phyloP scores from a whole-genome alignment of 2,329 filamentous ascomycete species.

The Coleophoma cylindrospora region DNA sequence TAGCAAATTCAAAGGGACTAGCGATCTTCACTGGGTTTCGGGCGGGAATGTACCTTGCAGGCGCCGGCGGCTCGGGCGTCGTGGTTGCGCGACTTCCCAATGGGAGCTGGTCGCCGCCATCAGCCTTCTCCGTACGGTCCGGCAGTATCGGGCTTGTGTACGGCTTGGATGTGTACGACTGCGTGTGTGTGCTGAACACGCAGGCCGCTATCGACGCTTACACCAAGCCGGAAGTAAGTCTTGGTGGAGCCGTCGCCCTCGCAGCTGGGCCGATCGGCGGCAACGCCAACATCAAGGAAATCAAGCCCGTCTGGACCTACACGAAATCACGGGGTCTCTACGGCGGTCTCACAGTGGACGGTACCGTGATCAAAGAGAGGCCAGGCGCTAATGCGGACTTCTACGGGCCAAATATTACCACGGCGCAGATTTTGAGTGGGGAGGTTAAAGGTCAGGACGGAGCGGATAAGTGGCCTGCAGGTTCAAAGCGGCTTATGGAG shows the following conservation, averaged over 20 bases:
- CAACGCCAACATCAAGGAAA: conserved; percentile 15
- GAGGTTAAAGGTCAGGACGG: background rate
- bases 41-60: conserved; percentile 36
- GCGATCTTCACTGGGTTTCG: conserved; percentile 71
- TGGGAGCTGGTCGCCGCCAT: conserved; percentile 73
- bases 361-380: conserved; percentile 8
- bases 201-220: conserved; percentile 72
- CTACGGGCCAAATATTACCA: conserved; percentile 5
- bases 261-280: conserved; percentile 57
- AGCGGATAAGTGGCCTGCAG: too few relatives aligned
- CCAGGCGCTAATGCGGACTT: conserved; percentile 6
- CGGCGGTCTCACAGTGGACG: conserved; percentile 41
- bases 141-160: conserved; percentile 75
- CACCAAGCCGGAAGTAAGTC: conserved; percentile 66
- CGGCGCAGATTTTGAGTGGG: conserved; percentile 6
- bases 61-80: conserved; percentile 59
- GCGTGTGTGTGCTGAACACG: conserved; percentile 81
- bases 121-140: conserved; percentile 76
- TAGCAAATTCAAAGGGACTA: conserved; percentile 40
- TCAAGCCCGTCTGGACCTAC: conserved; percentile 54
- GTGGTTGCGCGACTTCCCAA: conserved; percentile 58
- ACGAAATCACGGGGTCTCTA: conserved; percentile 63
- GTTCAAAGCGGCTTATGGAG: too few relatives aligned
- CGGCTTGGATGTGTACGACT: conserved; percentile 85
- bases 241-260: conserved; percentile 75